Conservation (phyloP, 1,139 yeast species). For the Wickerhamomyces sp. region DNA sequence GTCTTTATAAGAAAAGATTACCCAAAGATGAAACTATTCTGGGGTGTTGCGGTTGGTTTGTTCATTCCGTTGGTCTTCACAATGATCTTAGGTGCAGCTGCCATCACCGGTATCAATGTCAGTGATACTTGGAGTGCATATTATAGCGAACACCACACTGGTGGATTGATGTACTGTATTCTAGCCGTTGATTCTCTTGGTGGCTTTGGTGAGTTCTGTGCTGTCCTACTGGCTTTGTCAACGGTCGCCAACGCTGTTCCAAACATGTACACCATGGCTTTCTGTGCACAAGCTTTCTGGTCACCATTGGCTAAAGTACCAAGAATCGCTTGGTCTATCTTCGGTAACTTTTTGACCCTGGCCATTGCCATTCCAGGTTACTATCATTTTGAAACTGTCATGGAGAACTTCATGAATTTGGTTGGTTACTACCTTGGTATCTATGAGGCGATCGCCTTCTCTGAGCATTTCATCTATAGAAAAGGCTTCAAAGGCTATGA, state of each 20-base stretch:
- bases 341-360: constrained; percentile 70
- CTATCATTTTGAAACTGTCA: constrained; percentile 63
- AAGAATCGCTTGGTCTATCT: constrained; percentile 73
- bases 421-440: constrained; percentile 90
- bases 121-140: constrained; percentile 39
- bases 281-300: constrained; percentile 83
- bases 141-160: constrained; percentile 45
- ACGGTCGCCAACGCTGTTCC: constrained; percentile 90
- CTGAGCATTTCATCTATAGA: constrained; percentile 79
- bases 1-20: constrained; percentile 72
- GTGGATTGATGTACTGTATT: constrained; percentile 78
- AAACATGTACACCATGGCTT: constrained; percentile 84
- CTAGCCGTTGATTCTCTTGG: constrained; percentile 74
- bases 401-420: constrained; percentile 83
- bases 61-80: constrained; percentile 65
- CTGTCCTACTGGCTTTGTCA: constrained; percentile 76
- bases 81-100: constrained; percentile 83
- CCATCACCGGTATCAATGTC: constrained; percentile 61
- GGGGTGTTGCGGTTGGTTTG: constrained; percentile 59
- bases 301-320: constrained; percentile 67
- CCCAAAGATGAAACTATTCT: constrained; percentile 53
- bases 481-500: constrained; percentile 59
- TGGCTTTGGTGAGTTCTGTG: constrained; percentile 86
- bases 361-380: constrained; percentile 89
- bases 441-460: constrained; percentile 63